Percentiles rank a stretch among this genome's conserved stretches.
phyloP scores from a whole-genome alignment of 495 filamentous ascomycete species.

The Tuber calosporum region DNA sequence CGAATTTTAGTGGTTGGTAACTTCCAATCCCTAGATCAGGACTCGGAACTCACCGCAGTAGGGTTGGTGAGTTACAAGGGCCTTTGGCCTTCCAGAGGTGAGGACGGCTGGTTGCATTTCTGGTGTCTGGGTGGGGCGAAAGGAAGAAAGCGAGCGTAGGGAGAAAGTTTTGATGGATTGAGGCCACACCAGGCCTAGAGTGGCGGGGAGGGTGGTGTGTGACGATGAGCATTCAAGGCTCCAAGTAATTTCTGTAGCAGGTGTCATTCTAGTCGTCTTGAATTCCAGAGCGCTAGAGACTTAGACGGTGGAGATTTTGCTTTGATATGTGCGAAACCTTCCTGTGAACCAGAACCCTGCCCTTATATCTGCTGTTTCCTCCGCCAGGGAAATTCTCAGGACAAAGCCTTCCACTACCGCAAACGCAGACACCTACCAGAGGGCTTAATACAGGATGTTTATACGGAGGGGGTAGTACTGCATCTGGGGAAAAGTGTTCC shows the following conservation, averaged over 20 bases:
- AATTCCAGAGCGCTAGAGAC: background rate
- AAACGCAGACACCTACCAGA: background rate
- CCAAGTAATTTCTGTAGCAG: background rate
- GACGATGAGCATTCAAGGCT: background rate
- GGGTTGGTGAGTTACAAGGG: background rate
- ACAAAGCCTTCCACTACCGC: background rate
- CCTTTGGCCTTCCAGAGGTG: background rate
- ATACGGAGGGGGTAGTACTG: background rate
- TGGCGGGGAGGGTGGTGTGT: background rate
- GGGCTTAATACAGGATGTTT: background rate
- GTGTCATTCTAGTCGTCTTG: background rate
- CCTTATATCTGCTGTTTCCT: background rate
- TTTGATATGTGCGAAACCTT: background rate
- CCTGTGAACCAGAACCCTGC: background rate
- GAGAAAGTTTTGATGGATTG: background rate
- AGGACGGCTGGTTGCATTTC: background rate
- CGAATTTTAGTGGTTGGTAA: background rate
- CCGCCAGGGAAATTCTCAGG: background rate
- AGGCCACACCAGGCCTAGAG: background rate
- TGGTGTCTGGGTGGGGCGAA: background rate
- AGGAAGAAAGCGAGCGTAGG: background rate
- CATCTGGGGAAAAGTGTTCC: background rate
- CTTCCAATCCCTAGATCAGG: background rate
- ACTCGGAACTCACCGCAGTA: background rate
- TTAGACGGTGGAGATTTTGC: background rate